phyloP scores from a whole-genome alignment of 1,284 basidiomycete genomes.

The Malassezia caprae region DNA sequence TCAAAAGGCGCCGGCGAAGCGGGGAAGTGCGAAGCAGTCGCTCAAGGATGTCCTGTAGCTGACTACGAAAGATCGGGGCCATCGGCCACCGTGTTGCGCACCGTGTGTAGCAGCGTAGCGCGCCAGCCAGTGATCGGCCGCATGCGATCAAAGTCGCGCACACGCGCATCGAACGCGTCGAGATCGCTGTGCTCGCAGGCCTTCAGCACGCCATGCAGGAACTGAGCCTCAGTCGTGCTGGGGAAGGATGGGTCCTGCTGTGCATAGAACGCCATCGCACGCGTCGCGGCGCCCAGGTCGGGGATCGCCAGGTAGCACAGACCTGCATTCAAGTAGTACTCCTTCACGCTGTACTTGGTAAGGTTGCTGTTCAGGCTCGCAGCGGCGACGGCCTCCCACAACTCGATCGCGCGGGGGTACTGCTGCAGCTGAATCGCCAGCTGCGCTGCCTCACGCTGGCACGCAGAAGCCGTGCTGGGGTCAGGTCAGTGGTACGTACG shows the following conservation, averaged over 20 bases:
- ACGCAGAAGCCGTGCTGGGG: slow-evolving; percentile 69
- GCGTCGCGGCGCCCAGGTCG: slow-evolving; percentile 40
- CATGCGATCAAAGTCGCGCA: slow-evolving; percentile 44
- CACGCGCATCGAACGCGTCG: slow-evolving; percentile 31
- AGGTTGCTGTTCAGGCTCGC: slow-evolving; percentile 70
- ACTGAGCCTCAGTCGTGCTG: slow-evolving; percentile 42
- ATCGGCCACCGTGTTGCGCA: slow-evolving; percentile 39
- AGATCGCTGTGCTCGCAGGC: slow-evolving; percentile 41
- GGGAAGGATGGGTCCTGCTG: slow-evolving; percentile 43
- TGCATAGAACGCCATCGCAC: slow-evolving; percentile 46
- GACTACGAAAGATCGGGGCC: slow-evolving; percentile 43
- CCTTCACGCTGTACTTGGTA: slow-evolving; percentile 98
- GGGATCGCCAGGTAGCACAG: slow-evolving; percentile 81
- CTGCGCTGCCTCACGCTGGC: slow-evolving; percentile 92
- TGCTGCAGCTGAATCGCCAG: slow-evolving; percentile 80
- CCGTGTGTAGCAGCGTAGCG: slow-evolving; percentile 33
- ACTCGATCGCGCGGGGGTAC: slow-evolving; percentile 71
- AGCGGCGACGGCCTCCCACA: slow-evolving; percentile 81
- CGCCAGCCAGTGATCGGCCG: slow-evolving; percentile 43
- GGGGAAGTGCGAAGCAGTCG: slow-evolving; percentile 71
- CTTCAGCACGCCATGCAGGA: slow-evolving; percentile 41
- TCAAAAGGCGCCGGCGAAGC: slow-evolving; percentile 72
- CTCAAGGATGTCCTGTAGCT: slow-evolving; percentile 58
- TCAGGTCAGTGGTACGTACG: slow-evolving; percentile 56
- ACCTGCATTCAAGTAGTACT: slow-evolving; percentile 82